Evolutionary conservation across 179 eudicot genomes (phyloP).

Genomic region (Drosera spatulata): DNA sequence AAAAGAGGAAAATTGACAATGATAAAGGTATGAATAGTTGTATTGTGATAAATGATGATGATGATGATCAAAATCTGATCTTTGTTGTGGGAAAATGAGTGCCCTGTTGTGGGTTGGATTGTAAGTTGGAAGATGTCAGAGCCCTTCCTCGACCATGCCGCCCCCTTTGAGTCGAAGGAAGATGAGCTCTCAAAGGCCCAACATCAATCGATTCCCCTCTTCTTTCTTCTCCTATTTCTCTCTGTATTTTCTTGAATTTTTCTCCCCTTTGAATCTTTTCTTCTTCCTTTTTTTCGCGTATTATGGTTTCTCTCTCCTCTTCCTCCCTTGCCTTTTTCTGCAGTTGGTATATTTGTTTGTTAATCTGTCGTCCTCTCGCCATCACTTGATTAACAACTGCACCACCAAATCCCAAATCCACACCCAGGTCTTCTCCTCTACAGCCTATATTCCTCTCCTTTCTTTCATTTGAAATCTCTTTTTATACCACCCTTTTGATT

Average conservation of each 20-base stretch:
- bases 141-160: conserved; percentile 12
- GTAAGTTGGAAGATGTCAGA: conserved; percentile 8
- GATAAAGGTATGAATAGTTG: not conserved
- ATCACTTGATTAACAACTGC: too few species aligned
- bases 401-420: too few species aligned
- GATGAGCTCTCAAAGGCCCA: conserved; percentile 17
- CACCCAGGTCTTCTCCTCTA: too few species aligned
- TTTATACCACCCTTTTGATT: too few species aligned
- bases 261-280: not conserved
- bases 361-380: too few species aligned
- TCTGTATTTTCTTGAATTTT: not conserved
- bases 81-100: too few species aligned
- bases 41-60: not conserved
- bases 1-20: not conserved
- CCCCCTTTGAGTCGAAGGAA: conserved; percentile 23
- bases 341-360: too few species aligned
- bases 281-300: conserved; percentile 10
- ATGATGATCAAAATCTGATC: too few species aligned
- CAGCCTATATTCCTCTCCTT: too few species aligned
- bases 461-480: too few species aligned
- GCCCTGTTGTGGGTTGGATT: too few species aligned
- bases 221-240: not conserved
- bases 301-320: conserved; percentile 3
- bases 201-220: too few species aligned
- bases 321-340: not conserved